Percentiles rank a stretch among this genome's conserved stretches.
phyloP scores from a whole-genome alignment of 345 rosid species.

The Balakata baccata region DNA sequence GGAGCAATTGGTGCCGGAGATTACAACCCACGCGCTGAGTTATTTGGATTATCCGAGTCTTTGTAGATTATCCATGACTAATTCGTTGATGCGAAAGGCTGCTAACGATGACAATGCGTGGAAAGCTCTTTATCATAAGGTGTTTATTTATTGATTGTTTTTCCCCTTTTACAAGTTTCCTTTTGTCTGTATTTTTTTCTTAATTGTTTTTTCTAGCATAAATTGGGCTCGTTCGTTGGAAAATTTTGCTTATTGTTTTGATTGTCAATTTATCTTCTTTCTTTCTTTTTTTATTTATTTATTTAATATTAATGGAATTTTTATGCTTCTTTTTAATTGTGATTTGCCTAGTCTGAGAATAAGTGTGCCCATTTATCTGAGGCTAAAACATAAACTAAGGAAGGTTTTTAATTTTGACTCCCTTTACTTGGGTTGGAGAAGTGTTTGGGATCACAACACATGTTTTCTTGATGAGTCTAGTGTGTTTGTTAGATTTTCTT shows the following conservation, averaged over 20 bases:
- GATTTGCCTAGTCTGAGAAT: not conserved
- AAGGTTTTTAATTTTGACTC: not conserved
- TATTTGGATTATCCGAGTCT: conserved; percentile 94
- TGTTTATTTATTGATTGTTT: conserved; percentile 1
- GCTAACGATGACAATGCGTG: conserved; percentile 99
- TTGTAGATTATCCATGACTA: conserved; percentile 95
- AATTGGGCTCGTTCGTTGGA: not conserved
- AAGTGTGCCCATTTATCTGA: too few relatives aligned
- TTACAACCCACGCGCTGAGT: conserved; percentile 95
- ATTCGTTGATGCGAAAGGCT: conserved; percentile 94
- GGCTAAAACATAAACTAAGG: too few relatives aligned
- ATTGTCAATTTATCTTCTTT: not conserved
- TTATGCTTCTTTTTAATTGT: not conserved
- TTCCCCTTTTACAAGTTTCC: not conserved
- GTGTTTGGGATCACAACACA: not conserved
- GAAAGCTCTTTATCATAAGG: conserved; percentile 98
- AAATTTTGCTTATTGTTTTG: not conserved
- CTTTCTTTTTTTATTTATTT: too few relatives aligned
- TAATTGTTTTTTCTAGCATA: too few relatives aligned
- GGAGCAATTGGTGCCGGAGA: conserved; percentile 99
- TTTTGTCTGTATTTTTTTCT: too few relatives aligned
- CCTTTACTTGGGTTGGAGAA: not conserved
- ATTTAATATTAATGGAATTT: not conserved
- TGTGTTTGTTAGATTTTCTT: not conserved
- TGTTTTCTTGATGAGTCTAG: not conserved